Percentiles rank a stretch among this genome's conserved stretches.
Evolutionary conservation across 2,329 filamentous ascomycete genomes (phyloP).

Genomic region (Tolypocladium ovalisporum): DNA sequence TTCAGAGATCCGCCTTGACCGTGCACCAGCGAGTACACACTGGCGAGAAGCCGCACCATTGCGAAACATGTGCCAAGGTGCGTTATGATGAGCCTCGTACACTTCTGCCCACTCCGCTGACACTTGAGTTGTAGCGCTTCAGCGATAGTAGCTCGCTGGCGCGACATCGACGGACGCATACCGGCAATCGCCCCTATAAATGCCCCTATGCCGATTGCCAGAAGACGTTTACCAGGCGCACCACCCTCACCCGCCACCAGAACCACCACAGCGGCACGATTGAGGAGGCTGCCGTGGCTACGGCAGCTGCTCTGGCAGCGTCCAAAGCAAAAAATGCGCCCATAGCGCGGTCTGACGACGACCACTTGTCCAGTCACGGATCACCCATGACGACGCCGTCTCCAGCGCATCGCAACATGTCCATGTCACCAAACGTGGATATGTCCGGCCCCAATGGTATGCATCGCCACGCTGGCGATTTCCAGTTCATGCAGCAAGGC

Average conservation of each 20-base stretch:
- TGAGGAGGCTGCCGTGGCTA: conserved; percentile 83
- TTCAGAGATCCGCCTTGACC: conserved; percentile 88
- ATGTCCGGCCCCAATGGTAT: conserved; percentile 58
- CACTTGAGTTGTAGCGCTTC: conserved; percentile 57
- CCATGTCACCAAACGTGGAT: conserved; percentile 70
- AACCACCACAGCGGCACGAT: conserved; percentile 93
- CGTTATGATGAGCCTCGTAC: conserved; percentile 12
- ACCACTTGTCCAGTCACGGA: conserved; percentile 58
- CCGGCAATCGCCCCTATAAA: conserved; percentile 91
- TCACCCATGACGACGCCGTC: conserved; percentile 75
- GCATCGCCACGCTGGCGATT: conserved; percentile 53
- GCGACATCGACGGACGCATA: conserved; percentile 87
- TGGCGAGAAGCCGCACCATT: conserved; percentile 97
- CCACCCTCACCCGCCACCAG: conserved; percentile 88
- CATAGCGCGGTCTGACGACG: conserved; percentile 56
- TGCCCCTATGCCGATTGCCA: conserved; percentile 96
- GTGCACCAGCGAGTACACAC: conserved; percentile 94
- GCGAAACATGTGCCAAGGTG: conserved; percentile 93
- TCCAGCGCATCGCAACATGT: conserved; percentile 66
- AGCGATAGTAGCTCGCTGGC: conserved; percentile 93
- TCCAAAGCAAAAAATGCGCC: conserved; percentile 28
- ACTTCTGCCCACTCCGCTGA: background rate
- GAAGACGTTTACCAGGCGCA: conserved; percentile 94
- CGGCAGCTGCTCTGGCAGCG: conserved; percentile 69
- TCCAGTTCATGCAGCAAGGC: conserved; percentile 61